These are phyloP conservation scores for Leucoagaricus sp. DNA, from an alignment of 1,284 basidiomycete genomes.

Conservation along the genomic window DNA sequence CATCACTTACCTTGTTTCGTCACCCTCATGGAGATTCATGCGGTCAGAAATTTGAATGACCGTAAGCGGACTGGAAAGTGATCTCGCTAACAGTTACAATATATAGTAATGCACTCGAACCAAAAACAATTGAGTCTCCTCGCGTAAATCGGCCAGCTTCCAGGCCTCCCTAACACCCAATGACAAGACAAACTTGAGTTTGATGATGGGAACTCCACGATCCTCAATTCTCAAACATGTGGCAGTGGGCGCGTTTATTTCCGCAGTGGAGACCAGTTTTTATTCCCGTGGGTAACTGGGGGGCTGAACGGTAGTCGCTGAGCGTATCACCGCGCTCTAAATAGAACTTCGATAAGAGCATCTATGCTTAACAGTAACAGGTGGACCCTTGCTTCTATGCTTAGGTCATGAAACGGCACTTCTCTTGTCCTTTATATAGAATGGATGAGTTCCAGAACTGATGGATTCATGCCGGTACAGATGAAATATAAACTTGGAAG, in stretches of 20 bases:
- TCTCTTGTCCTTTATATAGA: neutral
- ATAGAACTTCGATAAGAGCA: constrained; percentile 4
- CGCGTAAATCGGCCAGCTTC: neutral
- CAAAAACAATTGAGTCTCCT: neutral
- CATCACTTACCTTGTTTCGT: neutral
- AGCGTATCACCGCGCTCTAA: constrained; percentile 14
- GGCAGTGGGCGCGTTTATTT: constrained; percentile 35
- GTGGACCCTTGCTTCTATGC: neutral
- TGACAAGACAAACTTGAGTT: constrained; percentile 6
- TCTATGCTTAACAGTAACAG: neutral
- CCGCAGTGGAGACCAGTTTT: constrained; percentile 5
- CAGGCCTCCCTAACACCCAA: neutral
- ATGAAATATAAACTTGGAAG: constrained; percentile 8
- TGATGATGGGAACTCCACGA: constrained; percentile 19
- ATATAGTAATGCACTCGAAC: neutral
- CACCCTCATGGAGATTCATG: neutral
- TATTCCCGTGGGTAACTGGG: constrained; percentile 3
- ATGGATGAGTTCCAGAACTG: constrained; percentile 4
- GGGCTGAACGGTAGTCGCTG: constrained; percentile 13
- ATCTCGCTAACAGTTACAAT: neutral
- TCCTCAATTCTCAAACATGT: constrained; percentile 24
- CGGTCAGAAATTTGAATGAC: neutral
- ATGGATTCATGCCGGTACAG: constrained; percentile 7
- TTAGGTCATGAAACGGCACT: constrained; percentile 10
- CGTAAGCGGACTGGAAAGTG: neutral